Evolutionary conservation across 73 alveolate species (phyloP).

Genomic region (Uronychia binucleata): DNA sequence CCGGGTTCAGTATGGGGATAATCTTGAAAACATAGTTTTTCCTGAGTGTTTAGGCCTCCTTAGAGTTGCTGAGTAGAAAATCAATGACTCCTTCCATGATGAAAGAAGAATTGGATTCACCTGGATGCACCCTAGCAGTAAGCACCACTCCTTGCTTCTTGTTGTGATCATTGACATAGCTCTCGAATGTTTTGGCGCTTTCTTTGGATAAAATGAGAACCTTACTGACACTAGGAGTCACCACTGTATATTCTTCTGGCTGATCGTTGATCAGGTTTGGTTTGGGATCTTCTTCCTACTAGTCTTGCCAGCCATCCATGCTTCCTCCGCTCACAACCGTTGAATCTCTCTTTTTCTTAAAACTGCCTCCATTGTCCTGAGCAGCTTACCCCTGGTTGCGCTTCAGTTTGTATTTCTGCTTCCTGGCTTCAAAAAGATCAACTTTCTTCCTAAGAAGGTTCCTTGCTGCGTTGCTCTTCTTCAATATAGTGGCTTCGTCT

Average conservation of each 20-base stretch:
- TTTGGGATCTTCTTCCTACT: neutral
- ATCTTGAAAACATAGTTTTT: slow-evolving; percentile 67
- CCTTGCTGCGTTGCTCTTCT: slow-evolving; percentile 46
- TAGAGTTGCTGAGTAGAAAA: slow-evolving; percentile 70
- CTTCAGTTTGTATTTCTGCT: neutral
- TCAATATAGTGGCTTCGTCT: slow-evolving; percentile 28
- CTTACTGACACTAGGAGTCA: neutral
- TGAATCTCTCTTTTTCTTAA: slow-evolving; percentile 11
- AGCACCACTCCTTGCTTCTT: slow-evolving; percentile 80
- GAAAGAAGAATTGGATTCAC: slow-evolving; percentile 77
- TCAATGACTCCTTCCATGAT: slow-evolving; percentile 84
- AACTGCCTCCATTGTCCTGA: neutral
- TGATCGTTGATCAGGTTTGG: slow-evolving; percentile 3
- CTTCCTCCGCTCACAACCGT: neutral
- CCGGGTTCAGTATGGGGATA: slow-evolving; percentile 97
- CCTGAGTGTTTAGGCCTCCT: slow-evolving; percentile 82
- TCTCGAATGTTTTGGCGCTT: neutral
- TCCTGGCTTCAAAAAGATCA: slow-evolving; percentile 37
- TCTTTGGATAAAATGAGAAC: neutral
- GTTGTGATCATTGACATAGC: slow-evolving; percentile 61
- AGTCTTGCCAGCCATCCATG: neutral
- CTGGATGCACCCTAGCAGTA: slow-evolving; percentile 82
- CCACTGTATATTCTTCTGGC: neutral
- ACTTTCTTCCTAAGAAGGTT: slow-evolving; percentile 36
- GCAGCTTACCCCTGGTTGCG: neutral